A percentile compares a stretch with the other conserved stretches of the same genome.
Conservation (phyloP, 2,329 filamentous ascomycete genomes). For the Bimuria novae-zelandiae region DNA sequence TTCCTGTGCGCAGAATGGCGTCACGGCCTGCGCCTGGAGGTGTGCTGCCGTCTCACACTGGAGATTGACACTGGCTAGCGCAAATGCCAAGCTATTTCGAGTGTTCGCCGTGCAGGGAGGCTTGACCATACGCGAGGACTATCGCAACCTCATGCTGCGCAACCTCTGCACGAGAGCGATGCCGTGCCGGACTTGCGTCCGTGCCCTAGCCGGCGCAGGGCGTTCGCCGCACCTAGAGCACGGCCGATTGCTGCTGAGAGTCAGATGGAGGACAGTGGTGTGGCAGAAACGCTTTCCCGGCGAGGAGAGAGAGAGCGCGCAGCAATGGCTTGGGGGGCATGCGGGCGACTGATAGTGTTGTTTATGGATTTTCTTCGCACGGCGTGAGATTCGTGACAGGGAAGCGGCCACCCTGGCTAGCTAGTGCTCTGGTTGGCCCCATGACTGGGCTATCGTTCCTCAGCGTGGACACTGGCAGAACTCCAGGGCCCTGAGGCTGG, state of each 20-base stretch:
- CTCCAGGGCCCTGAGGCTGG: background rate
- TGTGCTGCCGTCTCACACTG: conserved; percentile 31
- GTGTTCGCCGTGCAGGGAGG: conserved; percentile 11
- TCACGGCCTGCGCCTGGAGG: conserved; percentile 14
- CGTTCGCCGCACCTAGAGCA: background rate
- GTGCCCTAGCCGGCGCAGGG: background rate
- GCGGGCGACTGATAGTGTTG: background rate
- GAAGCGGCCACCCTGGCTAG: background rate
- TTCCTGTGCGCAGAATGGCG: conserved; percentile 27
- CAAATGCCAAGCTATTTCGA: background rate
- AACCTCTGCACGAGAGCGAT: background rate
- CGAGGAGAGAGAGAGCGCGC: background rate
- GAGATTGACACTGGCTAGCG: conserved; percentile 30
- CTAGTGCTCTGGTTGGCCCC: conserved; percentile 2
- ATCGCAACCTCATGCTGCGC: conserved; percentile 5
- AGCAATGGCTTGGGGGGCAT: background rate
- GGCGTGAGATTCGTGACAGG: background rate
- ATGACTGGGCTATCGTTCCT: background rate
- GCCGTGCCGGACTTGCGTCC: conserved; percentile 3
- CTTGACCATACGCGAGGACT: conserved; percentile 13
- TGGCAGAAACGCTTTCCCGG: too few relatives aligned
- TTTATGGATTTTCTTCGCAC: background rate
- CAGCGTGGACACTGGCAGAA: too few relatives aligned
- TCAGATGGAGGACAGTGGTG: background rate
- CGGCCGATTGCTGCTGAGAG: background rate